Base-by-base conservation (phyloP, 768 basidiomycete species). In the Leccinum broughii region DNA sequence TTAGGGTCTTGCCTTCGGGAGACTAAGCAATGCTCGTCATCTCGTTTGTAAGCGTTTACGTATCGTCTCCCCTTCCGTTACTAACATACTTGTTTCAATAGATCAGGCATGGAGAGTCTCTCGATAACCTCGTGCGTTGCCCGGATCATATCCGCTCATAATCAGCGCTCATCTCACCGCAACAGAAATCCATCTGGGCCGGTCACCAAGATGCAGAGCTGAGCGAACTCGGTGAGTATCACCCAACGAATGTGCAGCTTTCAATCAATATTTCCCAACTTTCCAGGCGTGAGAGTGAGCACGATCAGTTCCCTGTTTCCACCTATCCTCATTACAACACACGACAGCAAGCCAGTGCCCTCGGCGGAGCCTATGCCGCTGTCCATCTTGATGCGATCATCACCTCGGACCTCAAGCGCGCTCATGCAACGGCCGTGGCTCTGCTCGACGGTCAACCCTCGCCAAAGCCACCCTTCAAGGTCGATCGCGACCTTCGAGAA, bases 81-180 rank as follows among this genome's bases (percentile, higher is more conserved):
- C 26, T 26, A 26, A 26, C 22, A 22, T 22, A 20, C 10, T 46
- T 15, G 20, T 48, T 14, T 24, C 32, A 20, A 24, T 53, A 92
- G 89, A 78, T 91, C 64, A 79, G 90, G 56, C 90, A 93, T 69
- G 90, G 85, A 30, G 88, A 93, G 66, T 90, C 90, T 8, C 84
- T 81, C 35, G 90, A 92, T 64, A 93, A 93, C 65, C 62, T 87
- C 68, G 90, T 89, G 41, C 41, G 41, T n/a, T 44, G 41, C 17
- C 41, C 9, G 10, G 41, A 44, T 10, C 41, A 4, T n/a, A 3
- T 4, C 34, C 9, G 14, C 20, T 13, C 17, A 9, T 5, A 22
- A 8, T 35, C 10, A 1, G 22, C 8, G n/a, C 56, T 63, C 4
- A 62, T 35, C 30, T 6, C 20, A 14, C 2, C 24, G 15, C 51